Base-by-base conservation (phyloP, 495 filamentous ascomycete genomes). In the Trypethelium eluteriae region DNA sequence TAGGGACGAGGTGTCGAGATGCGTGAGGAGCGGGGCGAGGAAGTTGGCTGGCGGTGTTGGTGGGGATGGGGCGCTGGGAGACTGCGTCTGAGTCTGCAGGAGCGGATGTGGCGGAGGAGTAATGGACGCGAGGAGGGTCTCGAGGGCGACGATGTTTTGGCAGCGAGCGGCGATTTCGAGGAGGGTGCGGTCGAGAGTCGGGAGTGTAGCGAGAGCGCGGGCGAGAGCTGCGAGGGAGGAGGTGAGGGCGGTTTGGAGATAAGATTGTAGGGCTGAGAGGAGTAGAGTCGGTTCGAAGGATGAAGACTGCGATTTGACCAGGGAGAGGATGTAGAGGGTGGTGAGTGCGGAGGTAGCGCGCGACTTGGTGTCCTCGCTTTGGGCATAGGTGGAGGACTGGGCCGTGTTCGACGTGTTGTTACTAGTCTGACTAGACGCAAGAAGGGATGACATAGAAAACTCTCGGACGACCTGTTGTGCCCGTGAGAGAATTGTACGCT, bases 131-230 rank as follows among this genome's bases (percentile, higher is more conserved):
- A 98, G 83, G 35, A 96, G 84, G 2, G 84, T 80, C 76, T 98
- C 93, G 1, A 98, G 75, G 2, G 91, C 90, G 10, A 93, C 88
- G 35, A 98, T 86, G 67, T 94, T 95, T 77, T 96, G 91, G 72
- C 95, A 96, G 57, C 91, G 82, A 5, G 86, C 85, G 9, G 89
- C 88, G 16, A 96, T 83, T 72, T 98, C 94, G 36, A 84, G 78
- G 5, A 98, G 82, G 2, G 91, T 87, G 38, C 91, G 83, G 53
- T 97, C 92, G 49, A 98, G 82, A 0, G 83, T 89, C 2, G 94
- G 91, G 14, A 97, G 79, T 44, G 88, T 89, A 11, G 86, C 83
- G n/a, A 98, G 81, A 0, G 88, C 85, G 36, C 91, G 79, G 4
- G 89, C 76, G 5, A 98, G 77, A 2, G 85, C 81, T 35, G 89